Conservation (phyloP, 2,329 filamentous ascomycete species). For the Sporothrix humicola region DNA sequence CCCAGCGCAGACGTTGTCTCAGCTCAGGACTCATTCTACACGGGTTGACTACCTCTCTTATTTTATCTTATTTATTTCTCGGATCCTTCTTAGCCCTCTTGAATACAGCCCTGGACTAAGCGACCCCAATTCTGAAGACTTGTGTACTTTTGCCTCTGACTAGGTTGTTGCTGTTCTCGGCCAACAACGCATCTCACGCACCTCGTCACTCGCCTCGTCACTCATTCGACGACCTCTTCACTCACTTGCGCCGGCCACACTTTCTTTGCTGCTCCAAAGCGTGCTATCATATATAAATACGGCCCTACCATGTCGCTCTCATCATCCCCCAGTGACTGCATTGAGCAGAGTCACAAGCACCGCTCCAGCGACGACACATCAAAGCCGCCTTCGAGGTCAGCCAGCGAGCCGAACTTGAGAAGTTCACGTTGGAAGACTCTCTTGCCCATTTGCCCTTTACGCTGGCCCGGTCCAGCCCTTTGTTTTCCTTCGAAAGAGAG, state of each 20-base stretch:
- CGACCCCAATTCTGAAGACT: not conserved
- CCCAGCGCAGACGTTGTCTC: constrained; percentile 23
- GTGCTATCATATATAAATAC: not conserved
- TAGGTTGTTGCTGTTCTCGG: not conserved
- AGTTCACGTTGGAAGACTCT: not conserved
- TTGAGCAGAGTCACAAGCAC: not conserved
- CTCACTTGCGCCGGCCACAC: not conserved
- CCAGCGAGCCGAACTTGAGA: not conserved
- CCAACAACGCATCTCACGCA: constrained; percentile 19
- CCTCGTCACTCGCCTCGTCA: constrained; percentile 3
- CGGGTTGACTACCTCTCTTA: not conserved
- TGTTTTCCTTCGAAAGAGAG: constrained; percentile 15
- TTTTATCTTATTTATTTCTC: not conserved
- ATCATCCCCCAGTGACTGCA: not conserved
- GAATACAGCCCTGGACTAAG: not conserved
- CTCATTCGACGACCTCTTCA: constrained; percentile 1
- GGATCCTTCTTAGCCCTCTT: not conserved
- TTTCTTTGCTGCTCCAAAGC: not conserved
- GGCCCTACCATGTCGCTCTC: not conserved
- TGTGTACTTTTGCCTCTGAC: not conserved
- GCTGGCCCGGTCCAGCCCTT: constrained; percentile 3
- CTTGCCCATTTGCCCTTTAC: not conserved
- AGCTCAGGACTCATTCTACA: constrained; percentile 4
- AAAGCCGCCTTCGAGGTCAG: constrained; percentile 15
- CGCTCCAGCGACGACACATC: not conserved